Percentiles rank a stretch among this genome's conserved stretches.
These are phyloP conservation scores for Phytophthora pistaciae DNA, from an alignment of 352 stramenopile species.

Conservation along the genomic window DNA sequence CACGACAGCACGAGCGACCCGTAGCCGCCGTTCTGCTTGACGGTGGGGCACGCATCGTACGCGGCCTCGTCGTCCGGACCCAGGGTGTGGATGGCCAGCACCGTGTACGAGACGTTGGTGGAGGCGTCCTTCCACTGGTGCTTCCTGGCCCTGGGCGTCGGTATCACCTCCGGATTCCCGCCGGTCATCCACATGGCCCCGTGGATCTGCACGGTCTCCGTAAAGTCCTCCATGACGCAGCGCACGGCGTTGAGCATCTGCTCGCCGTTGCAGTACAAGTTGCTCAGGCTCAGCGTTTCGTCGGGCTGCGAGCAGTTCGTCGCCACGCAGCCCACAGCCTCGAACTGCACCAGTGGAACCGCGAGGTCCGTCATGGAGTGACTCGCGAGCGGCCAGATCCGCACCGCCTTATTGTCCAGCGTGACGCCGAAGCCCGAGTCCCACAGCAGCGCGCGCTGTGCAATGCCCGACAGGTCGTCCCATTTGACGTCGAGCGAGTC, in stretches of 20 bases:
- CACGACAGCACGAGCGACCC: constrained; percentile 33
- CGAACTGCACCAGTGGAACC: constrained; percentile 29
- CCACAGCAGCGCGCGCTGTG: constrained; percentile 37
- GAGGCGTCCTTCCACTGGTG: constrained; percentile 21
- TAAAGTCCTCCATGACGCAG: constrained; percentile 29
- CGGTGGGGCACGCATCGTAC: constrained; percentile 17
- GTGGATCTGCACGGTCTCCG: background rate
- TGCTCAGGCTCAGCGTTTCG: constrained; percentile 9
- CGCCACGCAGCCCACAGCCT: constrained; percentile 14
- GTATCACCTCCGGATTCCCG: constrained; percentile 26
- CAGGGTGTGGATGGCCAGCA: constrained; percentile 33
- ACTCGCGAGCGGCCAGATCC: constrained; percentile 29
- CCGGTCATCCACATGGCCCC: constrained; percentile 41
- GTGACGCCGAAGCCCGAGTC: constrained; percentile 36
- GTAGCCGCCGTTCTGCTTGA: constrained; percentile 19
- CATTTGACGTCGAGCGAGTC: constrained; percentile 17
- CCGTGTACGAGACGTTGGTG: constrained; percentile 18
- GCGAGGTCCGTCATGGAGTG: constrained; percentile 37
- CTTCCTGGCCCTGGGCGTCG: constrained; percentile 1
- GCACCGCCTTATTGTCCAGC: constrained; percentile 16
- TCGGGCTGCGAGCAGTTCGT: constrained; percentile 31
- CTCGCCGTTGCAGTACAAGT: constrained; percentile 29
- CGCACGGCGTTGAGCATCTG: constrained; percentile 30
- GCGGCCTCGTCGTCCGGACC: constrained; percentile 6
- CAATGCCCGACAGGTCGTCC: constrained; percentile 28